Conservation (phyloP, 257 asterid genomes). For the Capsicum rhomboideum region DNA sequence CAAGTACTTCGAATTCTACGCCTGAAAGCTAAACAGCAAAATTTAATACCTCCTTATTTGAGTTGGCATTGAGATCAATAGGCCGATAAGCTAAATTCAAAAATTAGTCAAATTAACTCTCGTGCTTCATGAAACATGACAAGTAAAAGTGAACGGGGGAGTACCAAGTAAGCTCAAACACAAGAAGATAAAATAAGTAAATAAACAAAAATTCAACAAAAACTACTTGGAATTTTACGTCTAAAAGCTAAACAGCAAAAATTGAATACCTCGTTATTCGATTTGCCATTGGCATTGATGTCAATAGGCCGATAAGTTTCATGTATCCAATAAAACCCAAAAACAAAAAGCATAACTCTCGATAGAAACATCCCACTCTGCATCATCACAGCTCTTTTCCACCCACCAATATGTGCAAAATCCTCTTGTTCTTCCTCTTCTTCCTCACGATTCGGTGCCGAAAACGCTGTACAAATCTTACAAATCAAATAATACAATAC, state of each 20-base stretch:
- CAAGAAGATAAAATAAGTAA: too few relatives aligned
- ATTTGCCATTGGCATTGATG: conserved; percentile 16
- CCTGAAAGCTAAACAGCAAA: background rate
- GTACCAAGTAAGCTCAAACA: too few relatives aligned
- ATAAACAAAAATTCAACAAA: background rate
- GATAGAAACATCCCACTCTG: conserved; percentile 54
- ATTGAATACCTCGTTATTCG: conserved; percentile 31
- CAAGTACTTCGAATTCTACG: background rate
- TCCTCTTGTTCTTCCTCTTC: conserved; percentile 76
- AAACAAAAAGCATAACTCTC: conserved; percentile 56
- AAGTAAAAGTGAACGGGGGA: too few relatives aligned
- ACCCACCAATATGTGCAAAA: conserved; percentile 84
- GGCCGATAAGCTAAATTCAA: too few relatives aligned
- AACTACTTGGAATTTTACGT: background rate
- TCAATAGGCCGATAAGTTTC: conserved; percentile 19
- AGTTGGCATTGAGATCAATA: background rate
- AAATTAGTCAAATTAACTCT: too few relatives aligned
- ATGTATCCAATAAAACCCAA: conserved; percentile 74
- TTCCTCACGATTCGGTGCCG: conserved; percentile 44
- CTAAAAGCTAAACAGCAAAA: too few relatives aligned
- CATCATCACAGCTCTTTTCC: conserved; percentile 72
- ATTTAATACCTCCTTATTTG: conserved; percentile 33
- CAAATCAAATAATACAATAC: conserved; percentile 72
- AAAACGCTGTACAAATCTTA: conserved; percentile 64
- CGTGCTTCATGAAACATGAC: too few relatives aligned